Evolutionary conservation across 768 basidiomycete genomes (phyloP).

Genomic region (Leucosporidium scottii): DNA sequence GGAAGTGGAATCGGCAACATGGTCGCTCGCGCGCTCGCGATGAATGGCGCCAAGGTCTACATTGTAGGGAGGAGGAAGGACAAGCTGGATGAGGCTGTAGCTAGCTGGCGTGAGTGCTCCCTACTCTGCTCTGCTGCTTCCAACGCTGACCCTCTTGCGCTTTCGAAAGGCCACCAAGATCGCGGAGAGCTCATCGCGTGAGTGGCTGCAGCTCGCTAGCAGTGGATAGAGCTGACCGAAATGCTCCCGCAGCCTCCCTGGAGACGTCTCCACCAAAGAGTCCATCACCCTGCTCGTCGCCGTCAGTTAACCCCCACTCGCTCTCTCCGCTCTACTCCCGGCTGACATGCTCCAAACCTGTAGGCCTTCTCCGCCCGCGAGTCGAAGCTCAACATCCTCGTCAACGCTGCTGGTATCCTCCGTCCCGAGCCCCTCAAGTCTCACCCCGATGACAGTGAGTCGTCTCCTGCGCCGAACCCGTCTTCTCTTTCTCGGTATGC

Average conservation of each 20-base stretch:
- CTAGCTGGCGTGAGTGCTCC: not conserved
- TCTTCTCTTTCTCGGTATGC: not conserved
- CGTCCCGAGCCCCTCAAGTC: not conserved
- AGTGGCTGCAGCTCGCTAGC: not conserved
- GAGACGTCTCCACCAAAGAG: not conserved
- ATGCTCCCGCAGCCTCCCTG: not conserved
- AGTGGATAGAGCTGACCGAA: not conserved
- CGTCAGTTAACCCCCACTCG: not conserved
- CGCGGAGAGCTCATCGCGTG: not conserved
- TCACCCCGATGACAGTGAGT: slow-evolving; percentile 1
- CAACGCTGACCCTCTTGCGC: no score
- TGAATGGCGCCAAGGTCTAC: not conserved
- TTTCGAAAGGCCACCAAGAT: not conserved
- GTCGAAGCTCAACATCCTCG: not conserved
- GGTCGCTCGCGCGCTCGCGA: not conserved
- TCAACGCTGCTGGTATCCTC: not conserved
- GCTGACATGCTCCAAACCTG: not conserved
- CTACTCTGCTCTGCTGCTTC: no score
- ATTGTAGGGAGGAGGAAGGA: not conserved
- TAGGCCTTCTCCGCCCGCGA: not conserved
- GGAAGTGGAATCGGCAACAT: not conserved
- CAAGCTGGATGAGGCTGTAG: not conserved
- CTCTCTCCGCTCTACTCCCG: not conserved
- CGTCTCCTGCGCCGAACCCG: not conserved
- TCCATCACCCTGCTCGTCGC: not conserved